phyloP scores from a whole-genome alignment of 108 stramenopile genomes.

The Discostella pseudostelligera region DNA sequence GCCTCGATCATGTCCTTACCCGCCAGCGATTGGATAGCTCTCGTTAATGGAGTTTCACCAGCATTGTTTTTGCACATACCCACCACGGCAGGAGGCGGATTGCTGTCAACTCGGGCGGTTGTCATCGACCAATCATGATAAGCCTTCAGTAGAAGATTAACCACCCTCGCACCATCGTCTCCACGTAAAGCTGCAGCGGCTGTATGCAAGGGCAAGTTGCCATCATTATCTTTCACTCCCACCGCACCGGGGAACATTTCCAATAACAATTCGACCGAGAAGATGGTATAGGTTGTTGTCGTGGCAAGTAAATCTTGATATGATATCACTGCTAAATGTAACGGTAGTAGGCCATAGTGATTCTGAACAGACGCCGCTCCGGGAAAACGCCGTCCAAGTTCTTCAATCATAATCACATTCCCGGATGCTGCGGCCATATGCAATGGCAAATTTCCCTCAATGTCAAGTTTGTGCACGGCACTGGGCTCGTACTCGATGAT shows the following conservation, averaged over 20 bases:
- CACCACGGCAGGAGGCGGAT: slow-evolving; percentile 14
- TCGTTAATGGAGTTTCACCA: slow-evolving; percentile 66
- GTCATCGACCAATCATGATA: slow-evolving; percentile 20
- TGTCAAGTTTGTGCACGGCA: slow-evolving; percentile 79
- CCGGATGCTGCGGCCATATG: slow-evolving; percentile 80
- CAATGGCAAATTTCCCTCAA: slow-evolving; percentile 83
- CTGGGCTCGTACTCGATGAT: slow-evolving; percentile 65
- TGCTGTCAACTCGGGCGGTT: slow-evolving; percentile 44
- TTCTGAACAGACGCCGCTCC: slow-evolving; percentile 86
- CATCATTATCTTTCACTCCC: slow-evolving; percentile 74
- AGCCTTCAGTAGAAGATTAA: slow-evolving; percentile 66
- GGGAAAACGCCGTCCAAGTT: slow-evolving; percentile 70
- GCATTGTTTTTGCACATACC: slow-evolving; percentile 54
- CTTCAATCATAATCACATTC: slow-evolving; percentile 69
- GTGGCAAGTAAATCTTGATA: slow-evolving; percentile 37
- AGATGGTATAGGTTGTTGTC: slow-evolving; percentile 2
- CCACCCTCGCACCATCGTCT: slow-evolving; percentile 59
- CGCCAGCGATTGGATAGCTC: slow-evolving; percentile 57
- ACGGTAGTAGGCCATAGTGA: slow-evolving; percentile 80
- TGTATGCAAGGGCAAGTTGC: slow-evolving; percentile 80
- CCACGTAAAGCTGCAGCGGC: slow-evolving; percentile 66
- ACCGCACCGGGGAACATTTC: slow-evolving; percentile 69
- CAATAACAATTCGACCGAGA: slow-evolving; percentile 46
- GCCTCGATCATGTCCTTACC: slow-evolving; percentile 79
- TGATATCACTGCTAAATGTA: slow-evolving; percentile 71